Evolutionary conservation across 2,329 filamentous ascomycete species (phyloP).

Genomic region (Chaetomium sp.): DNA sequence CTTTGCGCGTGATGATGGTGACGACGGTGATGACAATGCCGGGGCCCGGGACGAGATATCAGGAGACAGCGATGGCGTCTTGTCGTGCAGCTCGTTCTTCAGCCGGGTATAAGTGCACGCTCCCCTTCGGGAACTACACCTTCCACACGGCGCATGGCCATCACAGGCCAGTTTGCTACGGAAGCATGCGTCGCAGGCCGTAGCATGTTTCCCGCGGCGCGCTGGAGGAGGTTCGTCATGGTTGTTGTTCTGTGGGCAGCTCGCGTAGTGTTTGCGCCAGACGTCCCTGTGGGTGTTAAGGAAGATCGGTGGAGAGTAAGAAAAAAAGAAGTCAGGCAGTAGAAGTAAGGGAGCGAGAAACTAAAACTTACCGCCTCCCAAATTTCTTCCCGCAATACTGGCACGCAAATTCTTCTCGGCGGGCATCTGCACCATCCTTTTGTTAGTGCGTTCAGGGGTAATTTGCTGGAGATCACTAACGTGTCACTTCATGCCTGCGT

Average conservation of each 20-base stretch:
- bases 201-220: constrained; percentile 25
- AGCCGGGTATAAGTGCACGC: constrained; percentile 20
- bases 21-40: not conserved
- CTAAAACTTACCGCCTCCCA: not conserved
- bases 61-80: not conserved
- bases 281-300: constrained; percentile 12
- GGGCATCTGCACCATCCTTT: not conserved
- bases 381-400: constrained; percentile 1
- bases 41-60: too few relatives aligned
- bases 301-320: not conserved
- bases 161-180: constrained; percentile 27
- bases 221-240: constrained; percentile 16
- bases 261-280: constrained; percentile 24
- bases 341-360: not conserved
- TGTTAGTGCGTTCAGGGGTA: not conserved
- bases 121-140: constrained; percentile 22
- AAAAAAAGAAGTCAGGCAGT: not conserved
- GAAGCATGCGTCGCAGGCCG: constrained; percentile 28
- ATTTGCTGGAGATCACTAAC: constrained; percentile 1
- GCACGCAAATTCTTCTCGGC: not conserved
- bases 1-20: not conserved
- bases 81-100: not conserved
- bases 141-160: constrained; percentile 21
- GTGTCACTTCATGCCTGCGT: constrained; percentile 6
- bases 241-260: constrained; percentile 19